phyloP scores from a whole-genome alignment of 2,329 filamentous ascomycete species.

The Calonectria montana region DNA sequence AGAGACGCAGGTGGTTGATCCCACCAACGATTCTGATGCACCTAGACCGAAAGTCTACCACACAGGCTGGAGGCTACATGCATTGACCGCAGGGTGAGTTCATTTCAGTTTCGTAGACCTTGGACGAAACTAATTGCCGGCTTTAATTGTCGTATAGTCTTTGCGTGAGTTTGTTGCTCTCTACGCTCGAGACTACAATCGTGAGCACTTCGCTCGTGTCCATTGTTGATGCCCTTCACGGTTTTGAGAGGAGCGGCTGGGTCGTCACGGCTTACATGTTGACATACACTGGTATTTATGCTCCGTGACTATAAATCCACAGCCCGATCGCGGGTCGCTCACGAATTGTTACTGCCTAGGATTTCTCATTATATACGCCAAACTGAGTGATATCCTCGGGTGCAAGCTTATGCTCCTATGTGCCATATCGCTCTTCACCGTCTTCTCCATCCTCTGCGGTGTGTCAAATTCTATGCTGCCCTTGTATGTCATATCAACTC shows the following conservation, averaged over 20 bases:
- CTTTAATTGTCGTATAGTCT: neutral
- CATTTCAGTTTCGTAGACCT: neutral
- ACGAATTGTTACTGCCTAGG: constrained; percentile 8
- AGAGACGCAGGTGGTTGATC: neutral
- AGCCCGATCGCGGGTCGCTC: rapidly evolving
- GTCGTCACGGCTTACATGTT: constrained; percentile 61
- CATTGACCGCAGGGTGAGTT: constrained; percentile 7
- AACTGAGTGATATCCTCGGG: constrained; percentile 29
- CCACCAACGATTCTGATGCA: neutral
- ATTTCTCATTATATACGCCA: constrained; percentile 31
- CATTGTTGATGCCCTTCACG: constrained; percentile 53
- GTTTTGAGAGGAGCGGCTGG: constrained; percentile 54
- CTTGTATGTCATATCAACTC: neutral
- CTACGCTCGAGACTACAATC: constrained; percentile 61
- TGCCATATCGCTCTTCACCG: constrained; percentile 23
- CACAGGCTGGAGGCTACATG: constrained; percentile 13
- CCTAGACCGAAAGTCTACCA: neutral
- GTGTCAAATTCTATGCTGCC: constrained; percentile 10
- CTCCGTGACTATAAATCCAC: neutral
- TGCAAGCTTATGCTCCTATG: constrained; percentile 27
- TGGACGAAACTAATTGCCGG: neutral
- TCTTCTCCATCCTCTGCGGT: constrained; percentile 28
- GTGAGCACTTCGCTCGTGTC: constrained; percentile 62
- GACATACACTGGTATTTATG: constrained; percentile 56
- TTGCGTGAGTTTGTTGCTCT: constrained; percentile 46